Evolutionary conservation across 148 eudicot species (phyloP).

Genomic region (Vaccinium darrowii): DNA sequence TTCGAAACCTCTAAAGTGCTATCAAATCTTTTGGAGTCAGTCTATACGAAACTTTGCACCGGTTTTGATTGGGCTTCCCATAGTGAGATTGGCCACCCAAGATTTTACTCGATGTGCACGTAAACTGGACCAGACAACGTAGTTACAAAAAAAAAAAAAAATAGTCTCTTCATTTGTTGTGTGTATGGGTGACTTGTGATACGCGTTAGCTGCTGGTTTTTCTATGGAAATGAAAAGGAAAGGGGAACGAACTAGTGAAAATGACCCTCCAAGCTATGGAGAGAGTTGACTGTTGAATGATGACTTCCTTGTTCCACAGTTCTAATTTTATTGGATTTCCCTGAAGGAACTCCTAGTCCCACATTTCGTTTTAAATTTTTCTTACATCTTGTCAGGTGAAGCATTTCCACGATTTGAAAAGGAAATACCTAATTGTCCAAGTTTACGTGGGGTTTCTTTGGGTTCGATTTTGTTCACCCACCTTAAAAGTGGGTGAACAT

Average conservation of each 20-base stretch:
- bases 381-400: background rate
- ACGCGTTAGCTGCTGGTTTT: background rate
- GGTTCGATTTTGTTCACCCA: too few species aligned
- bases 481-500: too few species aligned
- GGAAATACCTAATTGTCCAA: background rate
- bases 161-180: background rate
- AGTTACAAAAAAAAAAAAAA: too few species aligned
- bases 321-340: background rate
- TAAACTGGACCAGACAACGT: too few species aligned
- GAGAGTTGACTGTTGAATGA: background rate
- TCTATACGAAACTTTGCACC: too few species aligned
- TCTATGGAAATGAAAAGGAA: background rate
- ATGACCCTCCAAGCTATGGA: background rate
- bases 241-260: background rate
- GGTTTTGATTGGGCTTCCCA: too few species aligned
- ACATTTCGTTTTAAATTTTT: background rate
- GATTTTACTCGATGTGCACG: too few species aligned
- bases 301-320: background rate
- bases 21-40: too few species aligned
- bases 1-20: too few species aligned
- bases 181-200: background rate
- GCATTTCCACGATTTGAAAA: background rate
- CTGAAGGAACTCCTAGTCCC: too few species aligned
- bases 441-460: background rate
- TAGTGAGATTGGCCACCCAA: too few species aligned